Evolutionary conservation across 192 early-diverging fungal genomes (phyloP), one percentile per base, ranked within the genome.

Genomic region (Coemansia sp.): DNA sequence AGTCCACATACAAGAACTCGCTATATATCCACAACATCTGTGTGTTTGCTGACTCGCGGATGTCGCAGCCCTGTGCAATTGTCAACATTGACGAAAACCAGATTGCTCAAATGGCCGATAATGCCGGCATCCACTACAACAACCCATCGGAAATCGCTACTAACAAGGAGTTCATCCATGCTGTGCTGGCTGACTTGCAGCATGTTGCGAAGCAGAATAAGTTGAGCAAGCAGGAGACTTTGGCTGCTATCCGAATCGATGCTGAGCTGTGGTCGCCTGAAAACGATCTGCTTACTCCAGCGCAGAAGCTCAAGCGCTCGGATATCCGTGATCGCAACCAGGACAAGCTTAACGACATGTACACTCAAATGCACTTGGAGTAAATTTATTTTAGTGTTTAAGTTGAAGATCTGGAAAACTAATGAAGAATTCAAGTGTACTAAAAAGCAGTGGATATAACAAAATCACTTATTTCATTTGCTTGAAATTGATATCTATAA

Each of bases 211-310:
- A 91, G 63, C 63, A 75, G 33, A 81, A 84, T 59, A 70, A 71
- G 0, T 79, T 98, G 47, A 87, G 87, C 59, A 80, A 84, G 20
- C 83, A 86, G 28, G 96, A 96, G 72, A 79, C 90, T 50, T 51
- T 95, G 14, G 66, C 78, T 26, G 81, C 78, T 21, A 81, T 95
- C 54, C 76, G 76, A 31, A 51, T 98, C 40, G 79, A 79, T 45
- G 38, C 66, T 7, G 91, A 90, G 15, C 88, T 93, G 50, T 98
- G 96, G 96, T 92, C 92, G 3, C 82, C 92, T 16, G 83, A 94
- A 73, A 91, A 86, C 70, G 84, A 83, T 7, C 63, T 83, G 47
- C 72, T 91, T 65, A 97, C 95, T 14, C 90, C 95, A n/a, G 92
- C 93, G 16, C 87, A 88, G 76, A 96, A 96, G 77, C 63, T 95